These are phyloP conservation scores for Saprolegnia parasitica DNA, from an alignment of 352 stramenopile genomes.

Conservation along the genomic window DNA sequence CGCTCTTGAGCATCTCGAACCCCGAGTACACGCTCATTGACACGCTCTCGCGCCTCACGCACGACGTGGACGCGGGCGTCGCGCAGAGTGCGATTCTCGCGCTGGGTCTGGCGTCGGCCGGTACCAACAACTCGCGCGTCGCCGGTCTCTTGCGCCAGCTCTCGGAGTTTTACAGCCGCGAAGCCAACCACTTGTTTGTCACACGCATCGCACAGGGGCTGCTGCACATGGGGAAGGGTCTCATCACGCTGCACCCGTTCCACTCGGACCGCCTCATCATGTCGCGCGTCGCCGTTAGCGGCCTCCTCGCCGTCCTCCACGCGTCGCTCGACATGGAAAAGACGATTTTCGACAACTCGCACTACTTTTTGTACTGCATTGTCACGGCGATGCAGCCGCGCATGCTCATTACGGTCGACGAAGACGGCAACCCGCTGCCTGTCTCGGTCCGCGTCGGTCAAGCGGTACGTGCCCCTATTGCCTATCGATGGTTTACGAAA, in stretches of 20 bases:
- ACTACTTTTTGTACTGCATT: conserved; percentile 98
- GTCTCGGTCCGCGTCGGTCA: conserved; percentile 98
- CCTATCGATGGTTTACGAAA: conserved; percentile 10
- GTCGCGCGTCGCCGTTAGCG: conserved; percentile 89
- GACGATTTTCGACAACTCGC: conserved; percentile 97
- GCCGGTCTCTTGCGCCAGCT: conserved; percentile 95
- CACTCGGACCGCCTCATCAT: conserved; percentile 94
- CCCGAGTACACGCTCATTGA: conserved; percentile 96
- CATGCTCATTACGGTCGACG: conserved; percentile 98
- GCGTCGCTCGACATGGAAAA: conserved; percentile 96
- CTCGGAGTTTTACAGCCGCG: conserved; percentile 97
- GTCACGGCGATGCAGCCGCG: conserved; percentile 97
- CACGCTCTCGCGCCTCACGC: conserved; percentile 96
- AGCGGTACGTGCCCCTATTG: conserved; percentile 63
- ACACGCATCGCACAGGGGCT: conserved; percentile 98
- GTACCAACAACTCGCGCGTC: conserved; percentile 99
- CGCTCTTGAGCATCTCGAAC: conserved; percentile 95
- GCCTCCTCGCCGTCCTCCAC: conserved; percentile 94
- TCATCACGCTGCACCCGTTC: conserved; percentile 97
- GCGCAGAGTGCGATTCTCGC: conserved; percentile 97
- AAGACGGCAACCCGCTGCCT: conserved; percentile 94
- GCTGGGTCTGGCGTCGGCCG: conserved; percentile 94
- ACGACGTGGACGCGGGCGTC: conserved; percentile 96
- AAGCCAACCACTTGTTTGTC: conserved; percentile 97
- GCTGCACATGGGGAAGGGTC: conserved; percentile 98